Evolutionary conservation across 495 filamentous ascomycete genomes (phyloP).

Genomic region (Barbatosphaeria neglecta): DNA sequence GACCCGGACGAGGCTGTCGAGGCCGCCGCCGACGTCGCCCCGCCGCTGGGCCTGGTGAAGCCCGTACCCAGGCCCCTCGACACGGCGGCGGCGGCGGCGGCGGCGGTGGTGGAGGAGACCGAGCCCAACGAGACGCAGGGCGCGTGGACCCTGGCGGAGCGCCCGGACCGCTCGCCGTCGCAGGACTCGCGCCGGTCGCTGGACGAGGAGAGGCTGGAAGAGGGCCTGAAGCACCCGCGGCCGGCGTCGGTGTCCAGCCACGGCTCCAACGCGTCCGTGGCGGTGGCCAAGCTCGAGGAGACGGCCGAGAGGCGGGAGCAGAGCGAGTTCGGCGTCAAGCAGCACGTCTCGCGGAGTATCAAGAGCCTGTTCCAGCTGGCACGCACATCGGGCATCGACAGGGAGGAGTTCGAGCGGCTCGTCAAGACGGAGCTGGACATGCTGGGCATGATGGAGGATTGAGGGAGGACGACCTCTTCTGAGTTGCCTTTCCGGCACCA

Average conservation of each 20-base stretch:
- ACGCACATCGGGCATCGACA: constrained; percentile 65
- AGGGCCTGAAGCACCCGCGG: constrained; percentile 31
- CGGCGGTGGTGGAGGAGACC: no score
- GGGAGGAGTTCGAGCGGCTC: constrained; percentile 71
- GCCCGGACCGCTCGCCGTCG: constrained; percentile 24
- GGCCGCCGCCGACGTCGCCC: constrained; percentile 15
- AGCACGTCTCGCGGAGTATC: constrained; percentile 78
- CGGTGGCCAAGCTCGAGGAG: constrained; percentile 55
- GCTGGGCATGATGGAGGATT: constrained; percentile 60
- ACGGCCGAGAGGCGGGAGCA: constrained; percentile 51
- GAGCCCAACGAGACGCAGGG: constrained; percentile 15
- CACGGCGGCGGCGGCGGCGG: no score
- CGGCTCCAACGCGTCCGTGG: constrained; percentile 39
- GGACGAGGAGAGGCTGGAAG: constrained; percentile 13
- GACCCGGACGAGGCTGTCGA: constrained; percentile 56
- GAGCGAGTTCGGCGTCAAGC: constrained; percentile 70
- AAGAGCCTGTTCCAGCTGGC: constrained; percentile 82
- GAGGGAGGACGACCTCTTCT: no score
- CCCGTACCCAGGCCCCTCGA: constrained; percentile 4
- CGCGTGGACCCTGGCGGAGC: constrained; percentile 25
- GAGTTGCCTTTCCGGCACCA: no score
- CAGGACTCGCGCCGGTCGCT: constrained; percentile 14
- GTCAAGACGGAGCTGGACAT: constrained; percentile 72
- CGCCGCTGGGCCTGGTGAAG: constrained; percentile 22
- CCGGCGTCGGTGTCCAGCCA: constrained; percentile 41